Evolutionary conservation across 805 yeast genomes (phyloP), one percentile per base, ranked within the genome.

Genomic region (Candida methanosorbosa): DNA sequence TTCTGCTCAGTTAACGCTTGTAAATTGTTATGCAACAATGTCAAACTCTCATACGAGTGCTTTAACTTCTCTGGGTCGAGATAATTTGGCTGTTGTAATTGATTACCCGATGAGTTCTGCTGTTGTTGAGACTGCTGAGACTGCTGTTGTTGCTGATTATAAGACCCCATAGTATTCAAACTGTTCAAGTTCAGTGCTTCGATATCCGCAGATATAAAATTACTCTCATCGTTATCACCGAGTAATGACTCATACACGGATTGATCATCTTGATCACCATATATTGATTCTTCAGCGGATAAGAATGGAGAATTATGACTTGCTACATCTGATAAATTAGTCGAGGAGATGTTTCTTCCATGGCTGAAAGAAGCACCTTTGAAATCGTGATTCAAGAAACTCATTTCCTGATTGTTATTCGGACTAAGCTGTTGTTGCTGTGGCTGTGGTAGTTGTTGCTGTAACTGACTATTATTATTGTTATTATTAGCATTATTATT

Each of bases 271-370:
- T 46, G 49, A 11, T 45, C 56, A 7, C 42, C 51, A 15, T 40
- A 37, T 5, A 40, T 28, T 7, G 54, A 50, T 30, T 50, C 54
- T 5, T 41, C 41, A 9, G 52, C 55, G 4, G 56, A 46, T 9
- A 46, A 32, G 26, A 46, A 51, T 11, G 59, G 57, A n/a, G n/a
- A n/a, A n/a, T n/a, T n/a, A n/a, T n/a, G n/a, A 3, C 54, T 48
- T 18, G 59, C 49, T 8, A 44, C n/a, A 23, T 50, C 57, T 7
- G 55, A 46, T 2, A 38, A 32, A 26, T 34, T 34, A 1, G 43
- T 36, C 13, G 42, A 26, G 9, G 39, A 30, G 3, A 37, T 27
- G 13, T 39, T 43, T 33, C 50, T 38, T 4, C 34, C 33, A 8
- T 41, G 41, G 18, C 35, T 40, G 33, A 41, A 44, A 27, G 38